phyloP scores from a whole-genome alignment of 129 eudicot species.

The Mikania micrantha region DNA sequence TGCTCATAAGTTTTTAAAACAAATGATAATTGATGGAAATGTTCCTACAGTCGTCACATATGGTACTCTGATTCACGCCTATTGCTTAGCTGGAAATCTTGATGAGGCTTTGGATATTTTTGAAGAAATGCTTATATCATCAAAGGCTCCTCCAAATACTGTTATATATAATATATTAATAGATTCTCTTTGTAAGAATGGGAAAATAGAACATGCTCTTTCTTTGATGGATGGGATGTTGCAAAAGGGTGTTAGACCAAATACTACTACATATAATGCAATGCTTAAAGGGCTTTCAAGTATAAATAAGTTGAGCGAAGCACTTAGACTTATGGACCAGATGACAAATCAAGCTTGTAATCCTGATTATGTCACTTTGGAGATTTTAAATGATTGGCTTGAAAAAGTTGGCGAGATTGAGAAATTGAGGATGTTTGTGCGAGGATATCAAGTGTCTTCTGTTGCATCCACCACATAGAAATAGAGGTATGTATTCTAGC shows the following conservation, averaged over 20 bases:
- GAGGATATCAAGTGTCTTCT: slow-evolving; percentile 44
- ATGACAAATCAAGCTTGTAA: slow-evolving; percentile 57
- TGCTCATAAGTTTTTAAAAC: slow-evolving; percentile 49
- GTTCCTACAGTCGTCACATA: slow-evolving; percentile 72
- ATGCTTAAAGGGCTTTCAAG: slow-evolving; percentile 64
- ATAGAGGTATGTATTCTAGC: slow-evolving; percentile 6
- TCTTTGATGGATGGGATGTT: slow-evolving; percentile 64
- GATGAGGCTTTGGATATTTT: slow-evolving; percentile 62
- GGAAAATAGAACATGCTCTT: slow-evolving; percentile 50
- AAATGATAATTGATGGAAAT: slow-evolving; percentile 53
- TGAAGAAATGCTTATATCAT: slow-evolving; percentile 35
- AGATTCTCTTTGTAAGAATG: slow-evolving; percentile 50
- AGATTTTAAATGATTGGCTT: slow-evolving; percentile 74
- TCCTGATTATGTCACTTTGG: slow-evolving; percentile 83
- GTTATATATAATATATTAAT: slow-evolving; percentile 72
- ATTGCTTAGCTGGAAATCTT: slow-evolving; percentile 50
- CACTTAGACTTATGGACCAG: slow-evolving; percentile 57
- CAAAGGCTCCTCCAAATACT: slow-evolving; percentile 53
- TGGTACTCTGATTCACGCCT: slow-evolving; percentile 69
- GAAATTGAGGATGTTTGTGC: slow-evolving; percentile 46
- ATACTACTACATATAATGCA: slow-evolving; percentile 71
- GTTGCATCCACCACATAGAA: slow-evolving; percentile 22
- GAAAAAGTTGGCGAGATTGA: slow-evolving; percentile 53
- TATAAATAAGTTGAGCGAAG: slow-evolving; percentile 48
- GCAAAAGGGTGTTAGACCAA: slow-evolving; percentile 49